Conservation (phyloP, 306 rosid genomes). For the Fagus crenata region DNA sequence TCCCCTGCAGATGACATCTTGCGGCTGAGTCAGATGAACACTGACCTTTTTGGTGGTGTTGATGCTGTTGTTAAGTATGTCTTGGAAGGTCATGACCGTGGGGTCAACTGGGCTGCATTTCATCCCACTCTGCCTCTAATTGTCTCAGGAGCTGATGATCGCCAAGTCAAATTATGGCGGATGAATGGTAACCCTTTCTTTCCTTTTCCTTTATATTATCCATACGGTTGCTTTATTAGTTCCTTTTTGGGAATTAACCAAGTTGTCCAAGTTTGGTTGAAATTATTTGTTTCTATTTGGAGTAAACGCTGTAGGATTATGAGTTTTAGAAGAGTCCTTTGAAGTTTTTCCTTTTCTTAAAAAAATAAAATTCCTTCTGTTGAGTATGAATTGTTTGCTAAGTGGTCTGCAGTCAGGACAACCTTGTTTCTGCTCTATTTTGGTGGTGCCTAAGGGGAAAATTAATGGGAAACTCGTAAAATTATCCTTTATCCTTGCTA, state of each 20-base stretch:
- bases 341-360: neutral
- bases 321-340: neutral
- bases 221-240: neutral
- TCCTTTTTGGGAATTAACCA: neutral
- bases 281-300: neutral
- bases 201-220: neutral
- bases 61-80: slow-evolving; percentile 95
- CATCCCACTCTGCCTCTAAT: slow-evolving; percentile 93
- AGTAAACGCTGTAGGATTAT: too few relatives aligned
- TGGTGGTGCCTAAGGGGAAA: neutral
- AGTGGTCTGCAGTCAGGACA: neutral
- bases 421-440: neutral
- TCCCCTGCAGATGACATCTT: slow-evolving; percentile 90
- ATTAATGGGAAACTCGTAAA: neutral
- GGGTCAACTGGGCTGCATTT: slow-evolving; percentile 97
- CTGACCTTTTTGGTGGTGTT: slow-evolving; percentile 92
- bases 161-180: slow-evolving; percentile 95
- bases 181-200: slow-evolving; percentile 67
- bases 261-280: neutral
- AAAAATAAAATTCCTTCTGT: too few relatives aligned
- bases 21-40: slow-evolving; percentile 90
- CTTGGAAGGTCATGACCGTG: slow-evolving; percentile 97
- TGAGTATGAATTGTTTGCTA: neutral
- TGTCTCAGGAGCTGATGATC: slow-evolving; percentile 97
- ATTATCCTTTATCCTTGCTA: neutral